phyloP scores from a whole-genome alignment of 345 rosid species.

The Syzygium grande region DNA sequence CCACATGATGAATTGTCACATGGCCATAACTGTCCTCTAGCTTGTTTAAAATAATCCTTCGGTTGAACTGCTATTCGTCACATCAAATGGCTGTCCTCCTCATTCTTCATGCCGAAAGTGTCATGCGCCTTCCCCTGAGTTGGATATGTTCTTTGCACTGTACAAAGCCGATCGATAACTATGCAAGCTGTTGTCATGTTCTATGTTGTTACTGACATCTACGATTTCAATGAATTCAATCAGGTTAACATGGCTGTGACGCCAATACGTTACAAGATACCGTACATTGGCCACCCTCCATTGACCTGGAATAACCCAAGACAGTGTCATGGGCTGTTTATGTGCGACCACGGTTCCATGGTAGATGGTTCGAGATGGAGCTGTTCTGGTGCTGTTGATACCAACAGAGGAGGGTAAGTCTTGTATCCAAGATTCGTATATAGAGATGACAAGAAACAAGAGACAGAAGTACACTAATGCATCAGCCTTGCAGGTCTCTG shows the following conservation, averaged over 20 bases:
- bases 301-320: not conserved
- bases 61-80: not conserved
- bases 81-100: not conserved
- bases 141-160: not conserved
- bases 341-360: conserved; percentile 9
- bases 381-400: conserved; percentile 3
- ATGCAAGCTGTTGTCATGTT: not conserved
- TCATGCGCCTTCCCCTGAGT: not conserved
- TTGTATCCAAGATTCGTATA: conserved; percentile 1
- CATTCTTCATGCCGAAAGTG: not conserved
- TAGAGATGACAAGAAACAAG: not conserved
- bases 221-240: not conserved
- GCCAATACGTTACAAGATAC: conserved; percentile 34
- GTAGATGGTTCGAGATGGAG: conserved; percentile 14
- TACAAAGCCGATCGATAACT: not conserved
- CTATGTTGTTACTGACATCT: not conserved
- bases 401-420: conserved; percentile 1
- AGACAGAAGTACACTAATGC: not conserved
- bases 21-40: not conserved
- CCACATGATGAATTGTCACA: not conserved
- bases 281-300: conserved; percentile 18
- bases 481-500: not conserved
- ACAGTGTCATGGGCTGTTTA: not conserved
- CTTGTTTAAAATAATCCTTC: not conserved
- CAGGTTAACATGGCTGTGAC: conserved; percentile 45